Evolutionary conservation across 768 basidiomycete genomes (phyloP).

Genomic region (Tephrocybe sp.): DNA sequence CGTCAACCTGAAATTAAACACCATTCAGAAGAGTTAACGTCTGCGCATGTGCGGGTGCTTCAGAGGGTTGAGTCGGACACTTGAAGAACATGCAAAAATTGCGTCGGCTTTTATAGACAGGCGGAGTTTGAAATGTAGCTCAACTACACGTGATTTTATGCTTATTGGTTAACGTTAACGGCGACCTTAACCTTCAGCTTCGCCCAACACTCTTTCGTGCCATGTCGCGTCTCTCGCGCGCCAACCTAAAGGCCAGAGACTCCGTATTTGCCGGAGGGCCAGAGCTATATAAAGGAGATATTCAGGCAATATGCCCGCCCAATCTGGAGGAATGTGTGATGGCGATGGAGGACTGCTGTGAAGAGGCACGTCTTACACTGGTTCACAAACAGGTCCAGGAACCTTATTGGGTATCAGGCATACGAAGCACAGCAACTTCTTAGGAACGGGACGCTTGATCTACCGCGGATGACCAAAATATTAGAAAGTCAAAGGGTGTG

Average conservation of each 20-base stretch:
- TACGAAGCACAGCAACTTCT: conserved; percentile 68
- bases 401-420: conserved; percentile 36
- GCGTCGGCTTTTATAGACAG: conserved; percentile 21
- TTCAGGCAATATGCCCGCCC: conserved; percentile 63
- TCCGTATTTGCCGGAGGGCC: conserved; percentile 71
- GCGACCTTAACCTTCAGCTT: not conserved
- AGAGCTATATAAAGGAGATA: conserved; percentile 63
- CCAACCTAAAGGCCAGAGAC: conserved; percentile 56
- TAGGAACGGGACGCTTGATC: conserved; percentile 66
- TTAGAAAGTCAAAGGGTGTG: conserved; percentile 65
- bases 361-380: conserved; percentile 48
- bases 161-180: no score
- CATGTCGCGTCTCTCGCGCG: conserved; percentile 53
- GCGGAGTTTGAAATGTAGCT: conserved; percentile 29
- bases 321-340: conserved; percentile 73
- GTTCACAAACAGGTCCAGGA: not conserved
- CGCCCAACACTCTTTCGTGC: not conserved
- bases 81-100: conserved; percentile 29
- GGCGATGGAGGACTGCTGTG: conserved; percentile 79
- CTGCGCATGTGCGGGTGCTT: conserved; percentile 53
- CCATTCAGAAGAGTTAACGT: conserved; percentile 52
- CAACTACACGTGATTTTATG: conserved; percentile 13
- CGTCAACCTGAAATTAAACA: conserved; percentile 72
- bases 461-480: conserved; percentile 67
- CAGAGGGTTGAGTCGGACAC: conserved; percentile 70